Base-by-base conservation (phyloP, 495 filamentous ascomycete species). In the Xylaria scruposa region DNA sequence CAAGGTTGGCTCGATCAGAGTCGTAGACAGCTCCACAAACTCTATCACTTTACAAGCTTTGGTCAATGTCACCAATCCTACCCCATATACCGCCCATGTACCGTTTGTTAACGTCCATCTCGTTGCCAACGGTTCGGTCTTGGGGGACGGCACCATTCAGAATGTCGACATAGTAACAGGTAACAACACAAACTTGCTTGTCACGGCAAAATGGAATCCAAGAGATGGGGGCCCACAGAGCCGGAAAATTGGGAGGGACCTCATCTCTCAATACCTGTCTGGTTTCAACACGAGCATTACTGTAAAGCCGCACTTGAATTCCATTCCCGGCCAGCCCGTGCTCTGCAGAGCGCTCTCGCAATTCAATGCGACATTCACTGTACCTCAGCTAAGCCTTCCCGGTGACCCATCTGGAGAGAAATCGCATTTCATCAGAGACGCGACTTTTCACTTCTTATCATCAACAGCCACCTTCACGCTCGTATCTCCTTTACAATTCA, bases 21-120 rank as follows among this genome's bases (percentile, higher is more conserved):
- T 99, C 68, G 76, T 89, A 40, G 84, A 91, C 49, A 97, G 94
- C 0, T 90, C 90, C 4, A 81, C 86, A 51, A 87, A 89, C 19
- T 92, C 90, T 6, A 79, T 97, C 26, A 88, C 87, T 17, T 79
- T 98, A 12, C 83, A 88, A 70, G 91, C 93, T 12, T 82, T 77
- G 26, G 82, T 97, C 69, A 96, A 95, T 77, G 83, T 97, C 71
- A 95, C 92, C 2, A 99, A 99, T 76, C 96, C 96, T 4, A 97
- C 94, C 1, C 83, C 90, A 0, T 97, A 97, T 79, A 90, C 92
- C 31, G 94, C 92, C 0, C 83, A 85, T 24, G 82, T 99, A 49
- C 95, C 96, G 10, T 95, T 90, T 71, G 75, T 92, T 59, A 93
- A 93, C 76, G 83, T 97, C 46, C 85, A 93, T 69, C 77, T 98